Evolutionary conservation across 1,139 yeast species (phyloP), one percentile per base, ranked within the genome.

Genomic region (Candida anutae): DNA sequence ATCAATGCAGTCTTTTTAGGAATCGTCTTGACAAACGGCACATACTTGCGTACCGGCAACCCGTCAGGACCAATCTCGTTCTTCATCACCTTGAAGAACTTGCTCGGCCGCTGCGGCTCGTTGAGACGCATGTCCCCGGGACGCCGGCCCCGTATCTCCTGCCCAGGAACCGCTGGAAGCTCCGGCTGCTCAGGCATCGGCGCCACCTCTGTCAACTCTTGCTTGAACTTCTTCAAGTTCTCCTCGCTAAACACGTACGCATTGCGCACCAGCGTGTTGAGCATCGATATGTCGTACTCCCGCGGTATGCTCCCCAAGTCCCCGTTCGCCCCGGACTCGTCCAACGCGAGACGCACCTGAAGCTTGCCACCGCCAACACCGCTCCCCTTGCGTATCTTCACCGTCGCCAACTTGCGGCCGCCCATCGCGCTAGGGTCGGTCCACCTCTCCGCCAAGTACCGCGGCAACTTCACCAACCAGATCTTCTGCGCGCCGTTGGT

Each of bases 241-340:
- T 84, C 80, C 56, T 90, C 98, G 16, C 88, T 78, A 52, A 90
- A 87, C n/a, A 87, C 84, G 50, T 71, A 90, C 34, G 93, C 83
- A 50, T 88, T 90, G 26, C 74, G 75, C 6, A 87, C 94, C 36
- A 74, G 77, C 23, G 82, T 77, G 53, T 85, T 85, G 17, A 82
- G 70, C 50, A 90, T 63, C 28, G 77, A 71, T 9, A 90, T 62
- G 44, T 85, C 94, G 51, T 88, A 90, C 42, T 83, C 85, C 42
- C 74, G 82, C 4, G 97, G 98, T 24, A 88, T 70, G 25, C 50
- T 54, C 21, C 69, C 68, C 25, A 56, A 53, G 26, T 56, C 53
- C 11, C 52, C 57, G 15, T 40, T 36, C 3, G 32, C 23, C 14
- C 32, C 29, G 13, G 69, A 64, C 15, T 27, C 24, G 39, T 75